phyloP scores from a whole-genome alignment of 2,329 filamentous ascomycete species.

The Neonectria magnoliae region DNA sequence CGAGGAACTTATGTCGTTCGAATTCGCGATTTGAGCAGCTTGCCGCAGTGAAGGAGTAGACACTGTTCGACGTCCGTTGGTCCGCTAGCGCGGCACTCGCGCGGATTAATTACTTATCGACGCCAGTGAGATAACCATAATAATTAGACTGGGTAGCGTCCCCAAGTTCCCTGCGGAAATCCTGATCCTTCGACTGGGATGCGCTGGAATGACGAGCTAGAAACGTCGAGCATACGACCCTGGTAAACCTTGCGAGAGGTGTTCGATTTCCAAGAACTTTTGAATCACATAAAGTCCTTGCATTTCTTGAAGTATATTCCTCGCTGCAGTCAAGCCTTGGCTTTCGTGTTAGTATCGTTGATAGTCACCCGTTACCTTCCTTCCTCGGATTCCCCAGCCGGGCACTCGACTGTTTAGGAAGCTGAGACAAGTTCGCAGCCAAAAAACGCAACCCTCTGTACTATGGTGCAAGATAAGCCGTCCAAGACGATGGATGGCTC shows the following conservation, averaged over 20 bases:
- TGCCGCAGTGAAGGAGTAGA: not conserved
- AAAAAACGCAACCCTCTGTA: conserved; percentile 23
- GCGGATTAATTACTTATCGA: not conserved
- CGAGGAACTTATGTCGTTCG: conserved; percentile 17
- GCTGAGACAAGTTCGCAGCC: conserved; percentile 22
- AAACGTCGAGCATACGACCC: not conserved
- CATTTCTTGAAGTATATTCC: not conserved
- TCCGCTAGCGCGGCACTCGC: not conserved
- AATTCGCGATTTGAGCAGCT: not conserved
- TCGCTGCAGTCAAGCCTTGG: conserved; percentile 5
- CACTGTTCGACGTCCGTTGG: not conserved
- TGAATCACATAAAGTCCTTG: not conserved
- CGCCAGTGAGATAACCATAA: not conserved
- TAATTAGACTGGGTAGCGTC: not conserved
- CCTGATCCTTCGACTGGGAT: not conserved
- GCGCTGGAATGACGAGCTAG: not conserved
- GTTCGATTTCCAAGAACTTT: not conserved
- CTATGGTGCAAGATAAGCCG: conserved; percentile 30
- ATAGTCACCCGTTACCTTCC: conserved; percentile 34
- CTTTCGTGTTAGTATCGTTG: not conserved
- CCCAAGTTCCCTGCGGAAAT: not conserved
- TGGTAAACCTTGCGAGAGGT: not conserved
- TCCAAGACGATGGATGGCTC: conserved; percentile 27
- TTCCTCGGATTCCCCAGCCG: conserved; percentile 35
- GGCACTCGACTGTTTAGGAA: conserved; percentile 37